Conservation (phyloP, 192 early-diverging fungal genomes). For the Lunasporangiospora selenospora region DNA sequence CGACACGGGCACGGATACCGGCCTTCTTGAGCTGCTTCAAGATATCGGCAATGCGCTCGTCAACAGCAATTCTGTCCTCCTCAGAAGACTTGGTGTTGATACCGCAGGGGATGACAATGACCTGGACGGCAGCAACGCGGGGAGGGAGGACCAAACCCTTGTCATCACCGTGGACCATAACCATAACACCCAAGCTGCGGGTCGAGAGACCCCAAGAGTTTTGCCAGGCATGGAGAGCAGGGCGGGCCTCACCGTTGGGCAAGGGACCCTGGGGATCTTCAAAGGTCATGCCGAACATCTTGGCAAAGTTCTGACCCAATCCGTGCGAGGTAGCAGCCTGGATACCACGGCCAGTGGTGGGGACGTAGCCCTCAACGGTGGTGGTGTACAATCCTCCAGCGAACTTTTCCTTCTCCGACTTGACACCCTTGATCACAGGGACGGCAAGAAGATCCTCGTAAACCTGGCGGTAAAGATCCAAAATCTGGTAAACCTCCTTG, state of each 20-base stretch:
- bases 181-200: slow-evolving; percentile 98
- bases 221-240: slow-evolving; percentile 92
- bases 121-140: slow-evolving; percentile 87
- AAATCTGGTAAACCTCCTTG: slow-evolving; percentile 85
- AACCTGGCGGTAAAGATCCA: slow-evolving; percentile 95
- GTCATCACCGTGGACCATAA: slow-evolving; percentile 99
- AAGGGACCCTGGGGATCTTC: slow-evolving; percentile 79
- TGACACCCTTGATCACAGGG: slow-evolving; percentile 94
- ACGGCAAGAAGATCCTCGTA: slow-evolving; percentile 98
- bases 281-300: slow-evolving; percentile 97
- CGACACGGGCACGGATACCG: slow-evolving; percentile 82
- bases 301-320: slow-evolving; percentile 99
- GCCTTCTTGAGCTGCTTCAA: slow-evolving; percentile 68
- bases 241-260: slow-evolving; percentile 60
- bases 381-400: slow-evolving; percentile 98
- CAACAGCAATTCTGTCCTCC: slow-evolving; percentile 71
- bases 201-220: slow-evolving; percentile 99
- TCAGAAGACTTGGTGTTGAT: slow-evolving; percentile 86
- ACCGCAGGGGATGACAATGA: slow-evolving; percentile 93
- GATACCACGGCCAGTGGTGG: slow-evolving; percentile 96
- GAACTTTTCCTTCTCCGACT: slow-evolving; percentile 99
- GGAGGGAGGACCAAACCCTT: slow-evolving; percentile 98
- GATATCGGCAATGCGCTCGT: slow-evolving; percentile 75
- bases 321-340: slow-evolving; percentile 99
- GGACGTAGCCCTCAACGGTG: slow-evolving; percentile 97